Conservation (phyloP, 306 rosid genomes). For the Comarum palustre region DNA sequence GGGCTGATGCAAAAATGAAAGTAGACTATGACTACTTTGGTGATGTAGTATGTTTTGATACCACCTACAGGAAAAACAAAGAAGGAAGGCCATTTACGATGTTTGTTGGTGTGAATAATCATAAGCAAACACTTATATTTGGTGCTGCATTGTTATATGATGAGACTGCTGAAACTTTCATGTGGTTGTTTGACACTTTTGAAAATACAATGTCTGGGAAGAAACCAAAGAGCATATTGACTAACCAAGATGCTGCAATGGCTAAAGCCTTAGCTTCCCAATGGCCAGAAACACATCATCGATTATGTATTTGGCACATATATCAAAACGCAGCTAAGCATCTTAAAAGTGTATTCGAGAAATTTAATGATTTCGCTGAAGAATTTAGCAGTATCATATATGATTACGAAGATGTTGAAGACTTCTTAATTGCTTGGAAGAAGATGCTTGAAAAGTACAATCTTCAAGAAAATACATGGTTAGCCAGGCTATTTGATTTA, state of each 20-base stretch:
- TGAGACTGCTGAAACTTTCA: too few relatives aligned
- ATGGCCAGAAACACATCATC: not conserved
- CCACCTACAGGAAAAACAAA: too few relatives aligned
- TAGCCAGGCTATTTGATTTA: not conserved
- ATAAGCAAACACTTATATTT: too few relatives aligned
- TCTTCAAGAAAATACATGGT: not conserved
- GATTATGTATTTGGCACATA: not conserved
- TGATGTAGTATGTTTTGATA: too few relatives aligned
- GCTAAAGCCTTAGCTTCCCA: not conserved
- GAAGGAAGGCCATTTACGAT: too few relatives aligned
- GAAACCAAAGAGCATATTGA: too few relatives aligned
- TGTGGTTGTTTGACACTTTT: not conserved
- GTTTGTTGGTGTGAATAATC: too few relatives aligned
- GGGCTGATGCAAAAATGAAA: too few relatives aligned
- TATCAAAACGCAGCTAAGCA: not conserved
- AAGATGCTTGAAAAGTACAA: not conserved
- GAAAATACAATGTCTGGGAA: not conserved
- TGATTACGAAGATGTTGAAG: constrained; percentile 13
- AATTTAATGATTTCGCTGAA: not conserved
- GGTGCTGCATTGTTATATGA: too few relatives aligned
- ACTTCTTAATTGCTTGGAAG: constrained; percentile 8
- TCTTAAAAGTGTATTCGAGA: constrained; percentile 3
- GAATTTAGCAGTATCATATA: constrained; percentile 5
- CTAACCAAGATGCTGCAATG: not conserved
- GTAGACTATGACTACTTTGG: too few relatives aligned